These are phyloP conservation scores for Athelia psychrophila DNA, from an alignment of 1,284 basidiomycete species.

Conservation along the genomic window DNA sequence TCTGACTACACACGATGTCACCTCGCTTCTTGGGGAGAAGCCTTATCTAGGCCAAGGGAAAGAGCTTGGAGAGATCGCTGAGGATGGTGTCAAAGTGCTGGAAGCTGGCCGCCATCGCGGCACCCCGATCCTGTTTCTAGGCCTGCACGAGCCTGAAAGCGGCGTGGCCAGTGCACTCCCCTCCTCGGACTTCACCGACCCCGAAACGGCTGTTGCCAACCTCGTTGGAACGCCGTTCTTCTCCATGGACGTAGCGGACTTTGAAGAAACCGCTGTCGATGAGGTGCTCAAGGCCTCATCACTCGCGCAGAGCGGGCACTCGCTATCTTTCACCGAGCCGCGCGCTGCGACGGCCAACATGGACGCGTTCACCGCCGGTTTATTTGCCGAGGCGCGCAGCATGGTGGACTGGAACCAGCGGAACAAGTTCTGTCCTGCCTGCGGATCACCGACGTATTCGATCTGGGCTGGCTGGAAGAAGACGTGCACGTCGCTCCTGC, in stretches of 20 bases:
- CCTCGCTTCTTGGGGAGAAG: slow-evolving; percentile 38
- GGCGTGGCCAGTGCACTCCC: slow-evolving; percentile 48
- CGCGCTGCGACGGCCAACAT: slow-evolving; percentile 55
- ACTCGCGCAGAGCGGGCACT: slow-evolving; percentile 33
- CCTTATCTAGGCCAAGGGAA: slow-evolving; percentile 70
- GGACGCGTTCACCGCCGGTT: slow-evolving; percentile 58
- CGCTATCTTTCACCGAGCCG: slow-evolving; percentile 66
- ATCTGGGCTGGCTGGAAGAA: slow-evolving; percentile 98
- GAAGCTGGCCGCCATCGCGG: slow-evolving; percentile 66
- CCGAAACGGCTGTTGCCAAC: slow-evolving; percentile 46
- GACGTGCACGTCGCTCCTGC: slow-evolving; percentile 71
- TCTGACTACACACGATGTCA: slow-evolving; percentile 54
- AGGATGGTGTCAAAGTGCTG: slow-evolving; percentile 43
- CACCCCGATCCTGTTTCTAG: slow-evolving; percentile 66
- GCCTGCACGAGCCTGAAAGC: slow-evolving; percentile 66
- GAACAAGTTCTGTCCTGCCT: slow-evolving; percentile 89
- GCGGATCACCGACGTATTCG: slow-evolving; percentile 81
- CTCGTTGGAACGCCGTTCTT: slow-evolving; percentile 79
- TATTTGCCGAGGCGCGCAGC: slow-evolving; percentile 77
- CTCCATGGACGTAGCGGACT: slow-evolving; percentile 67
- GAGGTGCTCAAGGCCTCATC: slow-evolving; percentile 40
- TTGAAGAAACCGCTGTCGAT: slow-evolving; percentile 43
- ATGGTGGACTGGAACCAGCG: slow-evolving; percentile 89
- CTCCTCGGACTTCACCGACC: slow-evolving; percentile 57
- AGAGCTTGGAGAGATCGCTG: slow-evolving; percentile 41